Percentiles rank a stretch among this genome's conserved stretches.
phyloP scores from a whole-genome alignment of 257 asterid species.

The Lycium ferocissimum region DNA sequence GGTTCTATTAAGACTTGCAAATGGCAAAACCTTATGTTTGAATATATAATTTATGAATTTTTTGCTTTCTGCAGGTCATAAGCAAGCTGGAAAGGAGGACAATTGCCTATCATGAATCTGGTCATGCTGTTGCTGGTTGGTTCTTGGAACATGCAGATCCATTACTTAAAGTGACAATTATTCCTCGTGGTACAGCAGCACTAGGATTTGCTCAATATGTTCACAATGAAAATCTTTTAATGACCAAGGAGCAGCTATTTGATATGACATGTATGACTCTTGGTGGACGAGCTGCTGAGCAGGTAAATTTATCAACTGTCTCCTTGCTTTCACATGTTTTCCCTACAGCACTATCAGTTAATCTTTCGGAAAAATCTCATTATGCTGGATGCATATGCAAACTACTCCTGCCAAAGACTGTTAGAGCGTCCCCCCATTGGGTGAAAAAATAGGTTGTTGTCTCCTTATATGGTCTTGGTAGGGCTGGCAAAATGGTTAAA shows the following conservation, averaged over 20 bases:
- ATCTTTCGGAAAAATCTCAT: conserved; percentile 11
- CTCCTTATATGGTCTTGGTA: background rate
- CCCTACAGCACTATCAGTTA: background rate
- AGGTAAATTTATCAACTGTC: conserved; percentile 45
- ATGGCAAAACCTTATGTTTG: background rate
- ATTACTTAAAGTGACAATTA: conserved; percentile 84
- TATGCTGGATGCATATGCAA: conserved; percentile 20
- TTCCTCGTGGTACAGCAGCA: conserved; percentile 96
- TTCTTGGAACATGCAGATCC: conserved; percentile 89
- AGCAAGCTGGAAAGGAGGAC: conserved; percentile 84
- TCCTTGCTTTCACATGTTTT: background rate
- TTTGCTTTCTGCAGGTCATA: conserved; percentile 63
- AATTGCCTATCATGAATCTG: conserved; percentile 95
- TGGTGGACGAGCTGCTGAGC: conserved; percentile 99
- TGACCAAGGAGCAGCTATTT: conserved; percentile 92
- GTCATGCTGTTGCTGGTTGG: conserved; percentile 97
- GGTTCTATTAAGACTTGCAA: background rate
- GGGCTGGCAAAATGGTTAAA: no score
- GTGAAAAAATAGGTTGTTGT: background rate
- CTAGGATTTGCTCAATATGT: conserved; percentile 96
- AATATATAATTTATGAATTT: no score
- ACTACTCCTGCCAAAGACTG: conserved; percentile 5
- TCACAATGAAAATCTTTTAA: conserved; percentile 82
- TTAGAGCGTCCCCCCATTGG: background rate
- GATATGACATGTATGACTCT: conserved; percentile 98